Percentiles rank a stretch among this genome's conserved stretches.
Evolutionary conservation across 257 asterid species (phyloP).

Genomic region (Solanum dulcamara): DNA sequence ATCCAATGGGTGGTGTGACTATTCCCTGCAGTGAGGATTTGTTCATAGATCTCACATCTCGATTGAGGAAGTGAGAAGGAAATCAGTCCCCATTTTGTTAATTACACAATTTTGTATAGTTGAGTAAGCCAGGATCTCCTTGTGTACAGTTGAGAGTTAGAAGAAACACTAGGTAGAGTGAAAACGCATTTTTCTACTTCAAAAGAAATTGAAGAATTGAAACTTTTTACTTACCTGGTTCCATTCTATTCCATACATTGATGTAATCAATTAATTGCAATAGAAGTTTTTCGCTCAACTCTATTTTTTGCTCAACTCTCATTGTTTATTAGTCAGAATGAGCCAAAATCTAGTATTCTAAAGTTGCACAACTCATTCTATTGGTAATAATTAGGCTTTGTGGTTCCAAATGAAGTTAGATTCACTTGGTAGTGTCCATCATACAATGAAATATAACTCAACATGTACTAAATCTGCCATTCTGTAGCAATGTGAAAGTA

Average conservation of each 20-base stretch:
- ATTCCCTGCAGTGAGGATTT: slow-evolving; percentile 30
- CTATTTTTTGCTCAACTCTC: neutral
- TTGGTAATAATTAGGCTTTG: neutral
- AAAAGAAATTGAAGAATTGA: neutral
- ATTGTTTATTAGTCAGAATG: neutral
- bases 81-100: neutral
- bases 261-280: neutral
- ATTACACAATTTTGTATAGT: neutral
- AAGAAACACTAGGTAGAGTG: neutral
- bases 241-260: neutral
- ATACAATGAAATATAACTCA: neutral
- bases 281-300: neutral
- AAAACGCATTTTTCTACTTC: neutral
- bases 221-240: neutral
- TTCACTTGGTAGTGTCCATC: neutral
- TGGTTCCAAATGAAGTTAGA: neutral
- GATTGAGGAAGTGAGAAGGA: neutral
- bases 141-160: neutral
- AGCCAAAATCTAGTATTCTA: neutral
- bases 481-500: neutral
- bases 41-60: slow-evolving; percentile 21
- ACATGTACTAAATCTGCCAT: neutral
- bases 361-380: neutral
- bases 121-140: neutral
- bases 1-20: slow-evolving; percentile 54